Percentiles rank a stretch among this genome's conserved stretches.
Conservation (phyloP, 306 rosid species). For the Cucumis melo region DNA sequence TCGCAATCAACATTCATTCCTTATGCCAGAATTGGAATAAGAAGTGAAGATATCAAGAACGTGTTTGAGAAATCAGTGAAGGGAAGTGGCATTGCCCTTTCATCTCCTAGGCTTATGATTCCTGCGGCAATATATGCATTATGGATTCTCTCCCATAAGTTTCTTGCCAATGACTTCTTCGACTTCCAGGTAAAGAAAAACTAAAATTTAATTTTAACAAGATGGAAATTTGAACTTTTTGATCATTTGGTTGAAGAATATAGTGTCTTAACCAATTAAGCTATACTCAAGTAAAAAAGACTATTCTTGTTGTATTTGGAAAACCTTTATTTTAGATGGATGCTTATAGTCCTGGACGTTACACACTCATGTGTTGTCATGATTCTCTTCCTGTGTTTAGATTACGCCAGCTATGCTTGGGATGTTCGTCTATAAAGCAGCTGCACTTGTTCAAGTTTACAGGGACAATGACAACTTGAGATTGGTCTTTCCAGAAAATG, state of each 20-base stretch:
- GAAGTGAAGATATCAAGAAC: constrained; percentile 75
- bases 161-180: constrained; percentile 39
- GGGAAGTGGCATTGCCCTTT: constrained; percentile 68
- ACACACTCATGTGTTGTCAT: background rate
- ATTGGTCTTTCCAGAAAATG: constrained; percentile 49
- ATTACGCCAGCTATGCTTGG: constrained; percentile 92
- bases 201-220: background rate
- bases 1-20: constrained; percentile 2
- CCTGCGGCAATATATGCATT: constrained; percentile 74
- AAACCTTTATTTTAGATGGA: background rate
- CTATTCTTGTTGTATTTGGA: background rate
- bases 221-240: background rate
- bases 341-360: too few species aligned
- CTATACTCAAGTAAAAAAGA: background rate
- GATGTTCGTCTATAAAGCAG: constrained; percentile 90
- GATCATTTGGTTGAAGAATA: background rate
- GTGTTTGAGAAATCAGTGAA: constrained; percentile 49
- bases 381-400: constrained; percentile 24
- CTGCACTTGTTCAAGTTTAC: constrained; percentile 74
- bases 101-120: constrained; percentile 89
- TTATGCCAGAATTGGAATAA: constrained; percentile 70
- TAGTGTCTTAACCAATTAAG: background rate
- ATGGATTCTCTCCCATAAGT: constrained; percentile 58
- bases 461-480: constrained; percentile 73
- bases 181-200: constrained; percentile 65